A percentile compares a stretch with the other conserved stretches of the same genome.
phyloP scores from a whole-genome alignment of 2,329 filamentous ascomycete genomes.

The Dryadomyces sulphureus region DNA sequence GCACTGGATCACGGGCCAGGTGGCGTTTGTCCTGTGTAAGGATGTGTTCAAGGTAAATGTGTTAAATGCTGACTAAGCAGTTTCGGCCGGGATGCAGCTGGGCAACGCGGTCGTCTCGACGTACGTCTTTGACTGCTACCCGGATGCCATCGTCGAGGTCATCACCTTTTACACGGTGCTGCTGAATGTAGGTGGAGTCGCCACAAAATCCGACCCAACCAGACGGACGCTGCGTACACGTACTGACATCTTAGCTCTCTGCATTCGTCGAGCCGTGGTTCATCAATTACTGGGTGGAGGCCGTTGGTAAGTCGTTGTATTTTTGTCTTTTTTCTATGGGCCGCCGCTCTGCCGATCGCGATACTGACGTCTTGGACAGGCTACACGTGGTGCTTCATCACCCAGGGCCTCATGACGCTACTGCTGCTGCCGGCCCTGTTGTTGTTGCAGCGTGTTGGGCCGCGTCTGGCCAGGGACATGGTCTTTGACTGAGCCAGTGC shows the following conservation, averaged over 20 bases:
- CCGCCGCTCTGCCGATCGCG: neutral
- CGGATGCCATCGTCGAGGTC: conserved; percentile 36
- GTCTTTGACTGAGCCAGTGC: too few species aligned
- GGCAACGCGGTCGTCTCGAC: conserved; percentile 37
- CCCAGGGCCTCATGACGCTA: neutral
- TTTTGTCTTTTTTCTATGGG: neutral
- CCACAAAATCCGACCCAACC: neutral
- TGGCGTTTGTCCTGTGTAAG: conserved; percentile 39
- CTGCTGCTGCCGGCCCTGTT: neutral
- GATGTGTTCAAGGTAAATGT: neutral
- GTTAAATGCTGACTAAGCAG: neutral
- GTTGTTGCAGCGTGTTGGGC: neutral
- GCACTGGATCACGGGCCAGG: conserved; percentile 42
- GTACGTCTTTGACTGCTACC: conserved; percentile 42
- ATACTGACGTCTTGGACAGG: neutral
- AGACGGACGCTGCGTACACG: neutral
- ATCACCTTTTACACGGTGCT: conserved; percentile 40
- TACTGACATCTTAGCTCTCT: conserved; percentile 15
- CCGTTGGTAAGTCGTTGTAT: conserved; percentile 4
- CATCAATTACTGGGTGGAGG: conserved; percentile 30
- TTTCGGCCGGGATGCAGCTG: conserved; percentile 37
- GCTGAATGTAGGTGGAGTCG: conserved; percentile 22
- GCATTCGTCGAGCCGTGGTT: conserved; percentile 33
- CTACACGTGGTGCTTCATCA: neutral
- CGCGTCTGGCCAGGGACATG: neutral